Evolutionary conservation across 495 filamentous ascomycete species (phyloP), one percentile per base, ranked within the genome.

Genomic region (Amphirosellinia nigrospora): DNA sequence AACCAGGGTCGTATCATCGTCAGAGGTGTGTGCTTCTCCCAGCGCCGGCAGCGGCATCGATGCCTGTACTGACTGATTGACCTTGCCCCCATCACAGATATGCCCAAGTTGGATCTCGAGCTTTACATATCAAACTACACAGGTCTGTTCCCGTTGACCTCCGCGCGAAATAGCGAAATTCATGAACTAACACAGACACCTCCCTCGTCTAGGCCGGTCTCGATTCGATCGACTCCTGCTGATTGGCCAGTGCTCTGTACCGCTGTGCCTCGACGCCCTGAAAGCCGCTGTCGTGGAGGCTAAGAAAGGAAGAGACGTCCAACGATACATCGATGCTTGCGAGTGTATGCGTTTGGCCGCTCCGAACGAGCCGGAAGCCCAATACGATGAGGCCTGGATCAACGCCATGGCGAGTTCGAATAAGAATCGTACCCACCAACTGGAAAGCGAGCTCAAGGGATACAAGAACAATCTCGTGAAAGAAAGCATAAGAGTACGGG

Each of bases 391-490:
- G 21, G 85, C 79, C 13, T 98, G 95, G 96, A 82, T 91, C 6
- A 86, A 89, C 1, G 80, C 80, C 50, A 89, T 84, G 59, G 86
- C 86, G 28, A 87, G 86, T 43, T 78, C 84, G n/a, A 90, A 93
- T 70, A 87, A 88, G 66, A 79, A 80, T 2, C 90, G 94, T 74
- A 89, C 88, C 1, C 87, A 92, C 46, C 88, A 91, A 56, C 82
- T 98, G 68, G 92, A 97, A 71, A 82, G 86, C 7, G 94, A 98
- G 75, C 81, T 99, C 36, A 93, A 93, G 77, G 92, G 91, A 8
- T 98, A 98, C 81, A 99, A 97, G 80, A 97, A 98, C 74, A 99
- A 98, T 71, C 79, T 98, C 43, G 93, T 99, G 71, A 98, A 98
- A 78, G 96, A 99, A 80, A 98, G 94, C 80, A 97, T 98, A 70